These are phyloP conservation scores for Ambrosia trifida DNA, from an alignment of 129 eudicot genomes.

Conservation along the genomic window DNA sequence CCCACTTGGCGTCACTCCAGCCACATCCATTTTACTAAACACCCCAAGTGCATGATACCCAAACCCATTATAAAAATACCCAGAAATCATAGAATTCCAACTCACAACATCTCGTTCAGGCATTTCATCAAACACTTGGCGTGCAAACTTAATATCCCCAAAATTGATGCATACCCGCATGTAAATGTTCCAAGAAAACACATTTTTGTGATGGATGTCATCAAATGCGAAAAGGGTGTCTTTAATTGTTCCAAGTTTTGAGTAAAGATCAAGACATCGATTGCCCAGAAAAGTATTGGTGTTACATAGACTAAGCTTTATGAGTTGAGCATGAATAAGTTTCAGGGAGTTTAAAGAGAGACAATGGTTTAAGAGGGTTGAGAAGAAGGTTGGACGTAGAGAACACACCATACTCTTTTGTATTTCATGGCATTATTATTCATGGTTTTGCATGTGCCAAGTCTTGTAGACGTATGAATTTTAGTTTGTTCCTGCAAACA, in stretches of 20 bases:
- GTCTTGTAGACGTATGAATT: neutral
- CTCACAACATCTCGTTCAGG: constrained; percentile 71
- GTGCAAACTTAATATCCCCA: constrained; percentile 46
- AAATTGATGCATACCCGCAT: constrained; percentile 47
- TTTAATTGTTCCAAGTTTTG: constrained; percentile 33
- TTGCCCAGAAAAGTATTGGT: constrained; percentile 58
- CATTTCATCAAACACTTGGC: constrained; percentile 59
- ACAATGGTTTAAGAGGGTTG: constrained; percentile 45
- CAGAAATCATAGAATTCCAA: constrained; percentile 62
- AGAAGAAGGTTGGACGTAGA: constrained; percentile 31
- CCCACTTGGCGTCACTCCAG: constrained; percentile 54
- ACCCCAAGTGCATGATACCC: constrained; percentile 27
- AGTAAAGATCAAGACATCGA: constrained; percentile 58
- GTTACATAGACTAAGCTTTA: constrained; percentile 49
- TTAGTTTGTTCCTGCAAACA: neutral
- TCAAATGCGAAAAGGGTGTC: constrained; percentile 54
- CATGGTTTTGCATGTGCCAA: neutral
- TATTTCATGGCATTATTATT: constrained; percentile 32
- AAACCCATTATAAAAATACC: constrained; percentile 48
- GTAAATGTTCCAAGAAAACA: constrained; percentile 73
- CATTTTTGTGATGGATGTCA: constrained; percentile 58
- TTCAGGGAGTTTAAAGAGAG: constrained; percentile 40
- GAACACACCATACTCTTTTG: constrained; percentile 31
- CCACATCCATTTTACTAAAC: constrained; percentile 49
- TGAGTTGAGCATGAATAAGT: constrained; percentile 59